Evolutionary conservation across 306 rosid genomes (phyloP), one percentile per base, ranked within the genome.

Genomic region (Carpinus viminea): DNA sequence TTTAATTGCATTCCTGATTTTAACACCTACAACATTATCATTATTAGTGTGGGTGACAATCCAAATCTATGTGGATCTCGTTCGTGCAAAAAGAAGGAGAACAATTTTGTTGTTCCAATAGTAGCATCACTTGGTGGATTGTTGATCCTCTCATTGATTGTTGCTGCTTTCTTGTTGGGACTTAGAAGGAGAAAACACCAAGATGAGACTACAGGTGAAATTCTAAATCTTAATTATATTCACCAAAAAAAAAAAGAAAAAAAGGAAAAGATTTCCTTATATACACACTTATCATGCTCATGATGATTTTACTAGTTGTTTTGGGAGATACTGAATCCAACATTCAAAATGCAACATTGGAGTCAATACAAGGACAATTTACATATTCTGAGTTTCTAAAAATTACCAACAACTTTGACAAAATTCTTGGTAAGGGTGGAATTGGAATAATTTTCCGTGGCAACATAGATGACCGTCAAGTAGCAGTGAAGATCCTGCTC

Each of bases 401-500:
- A 61, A 86, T 90, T 38, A 90, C 92, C 75, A 81, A 81, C 79
- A 85, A 85, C 75, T 83, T 88, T 66, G 76, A 54, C n/a, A 85
- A 76, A 26, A 21, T 78, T 83, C 79, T 88, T 6, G 91, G 88
- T 4, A 82, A 54, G 57, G 90, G 91, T 52, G 91, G 89, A 65
- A 86, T 84, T 52, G 91, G 91, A 55, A 69, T 50, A 16, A 91
- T 88, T 54, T 90, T 73, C 70, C 75, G 83, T 50, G 91, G 93
- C 20, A 41, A 70, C 47, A 16, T 83, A 48, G 89, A 84, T 18
- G 83, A 74, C 43, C 72, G 70, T 75, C 79, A 79, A 83, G 94
- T 91, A 16, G 93, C 93, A 71, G 81, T 87, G 8, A 91, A 91
- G 85, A 74, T 87, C n/a, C n/a, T n/a, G 73, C 88, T 87, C 68